Base-by-base conservation (phyloP, 108 stramenopile species). In the Fistulifera solaris region DNA sequence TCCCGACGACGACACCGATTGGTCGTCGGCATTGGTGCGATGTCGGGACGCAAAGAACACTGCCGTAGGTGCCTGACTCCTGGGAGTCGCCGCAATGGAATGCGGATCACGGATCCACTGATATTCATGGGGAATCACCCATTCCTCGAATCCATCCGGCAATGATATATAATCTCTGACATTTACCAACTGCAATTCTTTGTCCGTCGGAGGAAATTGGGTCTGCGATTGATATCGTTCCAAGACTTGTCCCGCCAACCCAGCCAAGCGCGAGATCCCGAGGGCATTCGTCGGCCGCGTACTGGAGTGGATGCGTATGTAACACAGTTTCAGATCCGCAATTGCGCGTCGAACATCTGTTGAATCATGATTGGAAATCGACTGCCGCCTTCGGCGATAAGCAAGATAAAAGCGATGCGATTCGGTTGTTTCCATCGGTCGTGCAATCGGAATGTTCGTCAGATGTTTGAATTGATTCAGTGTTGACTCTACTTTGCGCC, bases 51-150 rank as follows among this genome's bases (percentile, higher is more conserved):
- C 4, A 35, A 35, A 35, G 31, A 35, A 35, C 3, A 35, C 31
- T 8, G 31, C 8, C 31, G 31, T 8, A 6, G 24, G 21, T 6
- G 50, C 50, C n/a, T 27, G 15, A 16, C 50, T 19, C 44, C 19
- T 61, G 19, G 27, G 38, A 27, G 19, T n/a, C 60, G 24, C 14
- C 60, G 21, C 17, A 16, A 39, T 16, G 31, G 54, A 21, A 55
- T 39, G 31, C 17, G 38, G 54, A 58, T 46, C 56, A 14, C 43
- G 56, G 3, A 45, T 26, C 22, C 23, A 48, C 18, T 62, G 63
- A 41, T 68, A 84, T 38, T 72, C 59, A 11, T 77, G 66, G 4
- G 89, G 89, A 40, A 86, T 70, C 13, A 66, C 53, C 89, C 89
- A 90, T 59, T 84, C 80, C 38, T 85, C 67, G 42, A 60, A 80